phyloP scores from a whole-genome alignment of 495 filamentous ascomycete species.

The Penicillium fimorum region DNA sequence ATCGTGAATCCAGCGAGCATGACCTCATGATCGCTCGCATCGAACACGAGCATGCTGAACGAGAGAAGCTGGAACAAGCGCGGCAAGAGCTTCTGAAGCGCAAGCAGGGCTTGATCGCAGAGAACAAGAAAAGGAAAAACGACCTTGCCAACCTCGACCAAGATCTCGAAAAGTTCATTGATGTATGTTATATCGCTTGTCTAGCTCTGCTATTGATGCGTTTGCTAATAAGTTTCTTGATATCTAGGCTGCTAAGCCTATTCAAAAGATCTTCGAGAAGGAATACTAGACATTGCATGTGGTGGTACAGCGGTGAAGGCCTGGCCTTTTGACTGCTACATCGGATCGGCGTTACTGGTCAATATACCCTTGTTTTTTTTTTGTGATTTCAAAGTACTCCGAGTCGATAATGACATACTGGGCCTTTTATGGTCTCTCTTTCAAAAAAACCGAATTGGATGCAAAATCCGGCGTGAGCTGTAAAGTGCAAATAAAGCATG shows the following conservation, averaged over 20 bases:
- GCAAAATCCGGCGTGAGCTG: neutral
- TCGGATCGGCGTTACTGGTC: slow-evolving; percentile 33
- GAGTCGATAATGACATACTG: neutral
- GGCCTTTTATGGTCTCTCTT: neutral
- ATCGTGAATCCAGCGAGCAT: slow-evolving; percentile 65
- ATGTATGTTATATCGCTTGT: slow-evolving; percentile 38
- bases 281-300: slow-evolving; percentile 44
- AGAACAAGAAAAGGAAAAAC: slow-evolving; percentile 94
- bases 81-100: slow-evolving; percentile 82
- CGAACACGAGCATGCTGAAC: slow-evolving; percentile 82
- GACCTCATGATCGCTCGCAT: slow-evolving; percentile 88
- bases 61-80: slow-evolving; percentile 82
- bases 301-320: slow-evolving; percentile 7
- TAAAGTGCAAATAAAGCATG: neutral
- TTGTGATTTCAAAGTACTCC: slow-evolving; percentile 9
- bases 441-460: neutral
- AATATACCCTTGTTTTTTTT: slow-evolving; percentile 34
- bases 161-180: slow-evolving; percentile 88
- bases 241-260: slow-evolving; percentile 74
- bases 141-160: slow-evolving; percentile 85
- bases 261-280: slow-evolving; percentile 80
- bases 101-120: slow-evolving; percentile 87
- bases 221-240: slow-evolving; percentile 12
- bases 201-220: neutral
- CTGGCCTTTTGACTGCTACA: slow-evolving; percentile 20